Evolutionary conservation across 1,284 basidiomycete species (phyloP).

Genomic region (Sanguinoderma infundibulare): DNA sequence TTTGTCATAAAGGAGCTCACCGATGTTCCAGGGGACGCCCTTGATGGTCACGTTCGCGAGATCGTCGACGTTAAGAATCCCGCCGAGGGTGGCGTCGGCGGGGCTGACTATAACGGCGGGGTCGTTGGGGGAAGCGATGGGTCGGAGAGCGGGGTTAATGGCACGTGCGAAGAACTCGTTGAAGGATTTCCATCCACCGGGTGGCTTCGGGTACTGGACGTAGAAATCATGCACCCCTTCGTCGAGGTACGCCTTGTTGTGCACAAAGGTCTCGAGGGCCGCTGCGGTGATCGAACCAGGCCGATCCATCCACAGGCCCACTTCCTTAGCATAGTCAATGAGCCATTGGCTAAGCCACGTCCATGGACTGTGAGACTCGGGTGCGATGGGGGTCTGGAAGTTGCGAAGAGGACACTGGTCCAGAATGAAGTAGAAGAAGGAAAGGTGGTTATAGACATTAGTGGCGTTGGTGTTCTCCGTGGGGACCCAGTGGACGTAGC

Average conservation of each 20-base stretch:
- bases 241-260: conserved; percentile 14
- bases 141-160: conserved; percentile 16
- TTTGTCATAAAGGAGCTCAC: conserved; percentile 21
- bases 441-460: conserved; percentile 21
- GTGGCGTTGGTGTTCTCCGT: conserved; percentile 18
- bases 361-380: conserved; percentile 11
- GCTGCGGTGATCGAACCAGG: conserved; percentile 18
- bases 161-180: conserved; percentile 29
- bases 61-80: conserved; percentile 20
- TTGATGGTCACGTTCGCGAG: conserved; percentile 15
- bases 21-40: conserved; percentile 25
- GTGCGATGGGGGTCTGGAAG: conserved; percentile 20
- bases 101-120: conserved; percentile 21
- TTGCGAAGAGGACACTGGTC: conserved; percentile 14
- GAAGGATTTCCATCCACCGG: conserved; percentile 25
- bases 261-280: conserved; percentile 18
- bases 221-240: neutral
- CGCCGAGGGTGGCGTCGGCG: conserved; percentile 26
- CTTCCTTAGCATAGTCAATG: conserved; percentile 21
- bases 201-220: conserved; percentile 21
- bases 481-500: conserved; percentile 22
- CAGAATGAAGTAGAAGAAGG: conserved; percentile 27
- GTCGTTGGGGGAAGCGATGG: conserved; percentile 16
- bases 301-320: conserved; percentile 24
- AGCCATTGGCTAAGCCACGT: conserved; percentile 25